phyloP scores from a whole-genome alignment of 352 stramenopile genomes.

The Phytophthora capsici region DNA sequence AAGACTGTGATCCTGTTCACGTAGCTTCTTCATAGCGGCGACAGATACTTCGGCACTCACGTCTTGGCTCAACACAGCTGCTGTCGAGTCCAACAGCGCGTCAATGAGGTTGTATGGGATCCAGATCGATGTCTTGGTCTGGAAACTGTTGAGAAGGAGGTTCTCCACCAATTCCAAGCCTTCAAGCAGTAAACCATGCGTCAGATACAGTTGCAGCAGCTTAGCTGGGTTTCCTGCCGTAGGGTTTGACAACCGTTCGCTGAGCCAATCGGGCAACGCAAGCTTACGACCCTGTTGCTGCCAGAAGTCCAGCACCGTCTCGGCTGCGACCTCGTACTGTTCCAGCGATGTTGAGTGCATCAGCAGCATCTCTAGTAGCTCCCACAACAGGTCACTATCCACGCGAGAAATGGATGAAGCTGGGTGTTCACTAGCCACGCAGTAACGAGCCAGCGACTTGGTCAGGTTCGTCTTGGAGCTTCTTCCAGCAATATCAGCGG shows the following conservation, averaged over 20 bases:
- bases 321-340: slow-evolving; percentile 66
- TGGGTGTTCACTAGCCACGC: slow-evolving; percentile 53
- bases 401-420: slow-evolving; percentile 31
- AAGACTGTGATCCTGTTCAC: slow-evolving; percentile 41
- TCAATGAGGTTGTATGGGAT: slow-evolving; percentile 79
- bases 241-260: slow-evolving; percentile 49
- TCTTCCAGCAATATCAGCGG: slow-evolving; percentile 49
- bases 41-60: slow-evolving; percentile 17
- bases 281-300: slow-evolving; percentile 57
- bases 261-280: slow-evolving; percentile 65
- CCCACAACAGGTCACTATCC: slow-evolving; percentile 59
- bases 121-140: slow-evolving; percentile 57
- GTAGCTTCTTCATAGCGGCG: slow-evolving; percentile 29
- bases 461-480: slow-evolving; percentile 44
- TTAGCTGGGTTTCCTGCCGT: slow-evolving; percentile 57
- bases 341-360: slow-evolving; percentile 40
- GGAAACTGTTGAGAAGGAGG: slow-evolving; percentile 47
- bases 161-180: slow-evolving; percentile 59
- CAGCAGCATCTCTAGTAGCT: slow-evolving; percentile 60
- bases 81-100: slow-evolving; percentile 54
- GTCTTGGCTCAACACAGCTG: slow-evolving; percentile 41
- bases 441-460: slow-evolving; percentile 73
- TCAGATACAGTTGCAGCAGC: slow-evolving; percentile 63
- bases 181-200: slow-evolving; percentile 69
- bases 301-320: slow-evolving; percentile 66